Conservation (phyloP, 352 stramenopile species). For the Phytopythium kandeliae region DNA sequence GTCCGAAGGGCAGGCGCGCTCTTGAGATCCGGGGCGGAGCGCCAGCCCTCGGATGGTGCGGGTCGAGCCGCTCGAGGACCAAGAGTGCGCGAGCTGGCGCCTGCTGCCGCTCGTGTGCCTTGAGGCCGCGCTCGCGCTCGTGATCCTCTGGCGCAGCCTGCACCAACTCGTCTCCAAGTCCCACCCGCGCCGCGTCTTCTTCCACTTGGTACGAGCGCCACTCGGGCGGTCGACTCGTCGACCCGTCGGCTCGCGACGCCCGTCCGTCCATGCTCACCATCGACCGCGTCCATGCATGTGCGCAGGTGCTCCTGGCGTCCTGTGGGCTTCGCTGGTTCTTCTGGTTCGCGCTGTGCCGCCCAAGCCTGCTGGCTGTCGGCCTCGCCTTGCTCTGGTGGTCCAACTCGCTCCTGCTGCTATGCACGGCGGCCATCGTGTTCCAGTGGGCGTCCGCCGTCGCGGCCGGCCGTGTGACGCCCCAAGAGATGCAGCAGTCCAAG, state of each 20-base stretch:
- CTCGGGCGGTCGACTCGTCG: too few relatives aligned
- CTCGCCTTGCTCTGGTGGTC: constrained; percentile 44
- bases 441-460: constrained; percentile 60
- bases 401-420: constrained; percentile 64
- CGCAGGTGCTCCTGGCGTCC: constrained; percentile 36
- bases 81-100: constrained; percentile 34
- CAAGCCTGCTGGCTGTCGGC: constrained; percentile 20
- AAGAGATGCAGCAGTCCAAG: constrained; percentile 43
- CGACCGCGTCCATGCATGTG: constrained; percentile 1
- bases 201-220: constrained; percentile 36
- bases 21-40: too few relatives aligned
- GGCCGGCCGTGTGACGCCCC: constrained; percentile 37
- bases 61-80: constrained; percentile 17
- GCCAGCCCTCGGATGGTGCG: constrained; percentile 31
- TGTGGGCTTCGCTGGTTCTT: constrained; percentile 36
- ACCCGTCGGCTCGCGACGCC: too few relatives aligned
- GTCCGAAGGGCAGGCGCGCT: too few relatives aligned
- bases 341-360: constrained; percentile 33
- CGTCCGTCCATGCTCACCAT: neutral
- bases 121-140: constrained; percentile 26
- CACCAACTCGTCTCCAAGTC: constrained; percentile 62
- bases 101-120: constrained; percentile 44
- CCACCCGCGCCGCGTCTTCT: constrained; percentile 48
- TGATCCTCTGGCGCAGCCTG: constrained; percentile 47
- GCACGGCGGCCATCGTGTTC: constrained; percentile 59